Evolutionary conservation across 768 basidiomycete species (phyloP).

Genomic region (Hirschioporus abietinus): DNA sequence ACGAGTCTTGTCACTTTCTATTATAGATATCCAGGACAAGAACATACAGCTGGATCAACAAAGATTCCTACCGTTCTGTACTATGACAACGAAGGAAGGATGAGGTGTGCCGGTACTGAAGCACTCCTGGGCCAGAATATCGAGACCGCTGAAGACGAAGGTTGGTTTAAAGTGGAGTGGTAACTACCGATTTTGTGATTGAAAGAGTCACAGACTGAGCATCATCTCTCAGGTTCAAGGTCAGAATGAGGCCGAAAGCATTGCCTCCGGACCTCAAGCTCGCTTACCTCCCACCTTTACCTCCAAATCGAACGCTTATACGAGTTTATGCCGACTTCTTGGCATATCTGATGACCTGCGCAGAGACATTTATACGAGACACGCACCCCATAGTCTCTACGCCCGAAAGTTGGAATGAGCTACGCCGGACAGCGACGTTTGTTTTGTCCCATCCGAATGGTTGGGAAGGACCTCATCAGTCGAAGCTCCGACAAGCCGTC

Average conservation of each 20-base stretch:
- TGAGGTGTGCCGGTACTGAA: neutral
- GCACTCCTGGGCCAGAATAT: neutral
- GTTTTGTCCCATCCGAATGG: slow-evolving; percentile 61
- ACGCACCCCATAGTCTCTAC: slow-evolving; percentile 34
- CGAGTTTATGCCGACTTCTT: slow-evolving; percentile 47
- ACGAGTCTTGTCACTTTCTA: neutral
- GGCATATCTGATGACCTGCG: slow-evolving; percentile 38
- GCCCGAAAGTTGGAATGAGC: slow-evolving; percentile 34
- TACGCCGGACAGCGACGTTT: slow-evolving; percentile 32
- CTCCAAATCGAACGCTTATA: slow-evolving; percentile 33
- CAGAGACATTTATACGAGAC: slow-evolving; percentile 39
- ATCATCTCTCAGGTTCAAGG: slow-evolving; percentile 27
- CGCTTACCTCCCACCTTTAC: slow-evolving; percentile 36
- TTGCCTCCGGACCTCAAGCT: slow-evolving; percentile 22
- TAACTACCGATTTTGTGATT: neutral
- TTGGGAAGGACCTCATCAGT: slow-evolving; percentile 59
- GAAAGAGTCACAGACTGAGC: neutral
- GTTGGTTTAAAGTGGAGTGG: slow-evolving; percentile 1
- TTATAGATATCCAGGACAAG: slow-evolving; percentile 1
- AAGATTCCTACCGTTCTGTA: neutral
- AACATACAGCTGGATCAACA: neutral
- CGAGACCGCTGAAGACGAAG: neutral
- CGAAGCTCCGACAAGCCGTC: slow-evolving; percentile 49
- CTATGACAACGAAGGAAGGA: neutral
- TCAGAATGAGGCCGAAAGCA: slow-evolving; percentile 27